phyloP scores from a whole-genome alignment of 2,329 filamentous ascomycete species.

The Harringtonia lauricola region DNA sequence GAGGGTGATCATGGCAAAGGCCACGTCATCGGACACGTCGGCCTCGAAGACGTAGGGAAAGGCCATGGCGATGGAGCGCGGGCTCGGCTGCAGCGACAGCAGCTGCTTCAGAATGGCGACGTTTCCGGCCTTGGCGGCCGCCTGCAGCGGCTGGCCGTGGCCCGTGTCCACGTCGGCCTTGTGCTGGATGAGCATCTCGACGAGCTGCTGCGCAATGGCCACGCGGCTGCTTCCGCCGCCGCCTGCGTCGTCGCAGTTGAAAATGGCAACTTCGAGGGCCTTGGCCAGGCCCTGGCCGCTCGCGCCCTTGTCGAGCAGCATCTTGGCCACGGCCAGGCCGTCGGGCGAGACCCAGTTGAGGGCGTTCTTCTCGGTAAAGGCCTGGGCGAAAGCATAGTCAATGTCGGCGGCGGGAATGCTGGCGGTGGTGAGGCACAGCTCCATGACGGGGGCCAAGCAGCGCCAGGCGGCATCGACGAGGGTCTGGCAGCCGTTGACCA shows the following conservation, averaged over 20 bases:
- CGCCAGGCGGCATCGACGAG: conserved; percentile 36
- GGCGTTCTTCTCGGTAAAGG: conserved; percentile 30
- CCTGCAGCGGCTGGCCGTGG: conserved; percentile 40
- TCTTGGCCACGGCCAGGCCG: conserved; percentile 33
- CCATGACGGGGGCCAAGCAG: conserved; percentile 25
- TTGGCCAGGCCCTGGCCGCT: conserved; percentile 31
- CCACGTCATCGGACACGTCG: conserved; percentile 35
- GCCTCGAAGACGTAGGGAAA: conserved; percentile 47
- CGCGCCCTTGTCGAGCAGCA: conserved; percentile 38
- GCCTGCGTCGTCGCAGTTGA: conserved; percentile 26
- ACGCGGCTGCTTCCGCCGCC: conserved; percentile 21
- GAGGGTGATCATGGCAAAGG: conserved; percentile 36
- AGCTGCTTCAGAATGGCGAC: conserved; percentile 37
- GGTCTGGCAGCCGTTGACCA: conserved; percentile 39
- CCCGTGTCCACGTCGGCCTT: conserved; percentile 37
- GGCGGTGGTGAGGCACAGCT: conserved; percentile 26
- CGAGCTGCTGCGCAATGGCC: conserved; percentile 32
- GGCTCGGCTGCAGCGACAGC: conserved; percentile 36
- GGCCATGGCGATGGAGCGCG: conserved; percentile 37
- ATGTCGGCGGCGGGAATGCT: conserved; percentile 32
- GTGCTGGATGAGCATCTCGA: conserved; percentile 27
- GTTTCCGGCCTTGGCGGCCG: conserved; percentile 41
- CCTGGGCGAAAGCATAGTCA: conserved; percentile 30
- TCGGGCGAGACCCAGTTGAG: conserved; percentile 33
- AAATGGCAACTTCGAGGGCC: conserved; percentile 34